phyloP scores from a whole-genome alignment of 805 yeast genomes.

The Tetrapisispora nanseiensis region DNA sequence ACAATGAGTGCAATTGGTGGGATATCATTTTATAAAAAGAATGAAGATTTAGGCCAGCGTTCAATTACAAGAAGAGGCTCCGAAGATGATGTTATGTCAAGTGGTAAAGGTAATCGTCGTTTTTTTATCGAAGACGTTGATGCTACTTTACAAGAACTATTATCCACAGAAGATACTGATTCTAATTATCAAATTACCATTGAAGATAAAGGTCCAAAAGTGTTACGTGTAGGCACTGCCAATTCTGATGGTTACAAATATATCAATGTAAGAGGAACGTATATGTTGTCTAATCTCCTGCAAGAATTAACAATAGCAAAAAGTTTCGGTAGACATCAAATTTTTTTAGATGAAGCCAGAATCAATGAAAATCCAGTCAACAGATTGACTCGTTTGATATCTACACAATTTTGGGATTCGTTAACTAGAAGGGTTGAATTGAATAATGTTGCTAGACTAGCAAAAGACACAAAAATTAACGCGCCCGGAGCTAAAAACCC shows the following conservation, averaged over 20 bases:
- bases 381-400: constrained; percentile 62
- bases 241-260: constrained; percentile 74
- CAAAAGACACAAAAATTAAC: constrained; percentile 66
- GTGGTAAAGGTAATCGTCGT: constrained; percentile 31
- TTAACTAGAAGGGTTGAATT: constrained; percentile 64
- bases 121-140: constrained; percentile 72
- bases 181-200: constrained; percentile 74
- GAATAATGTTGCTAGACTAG: constrained; percentile 54
- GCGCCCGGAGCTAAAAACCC: constrained; percentile 56
- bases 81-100: constrained; percentile 37
- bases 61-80: constrained; percentile 41
- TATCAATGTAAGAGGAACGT: constrained; percentile 74
- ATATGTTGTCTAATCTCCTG: constrained; percentile 74
- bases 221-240: constrained; percentile 69
- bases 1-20: constrained; percentile 42
- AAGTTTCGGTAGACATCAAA: constrained; percentile 64
- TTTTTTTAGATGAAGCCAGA: constrained; percentile 73
- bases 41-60: constrained; percentile 7
- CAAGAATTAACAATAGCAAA: constrained; percentile 87
- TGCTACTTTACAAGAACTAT: constrained; percentile 54
- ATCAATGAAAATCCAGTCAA: constrained; percentile 81
- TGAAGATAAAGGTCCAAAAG: constrained; percentile 79
- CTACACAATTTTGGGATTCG: constrained; percentile 70
- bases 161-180: constrained; percentile 78
- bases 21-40: constrained; percentile 16